Base-by-base conservation (phyloP, 2,329 filamentous ascomycete genomes). In the Diaporthe amygdali region DNA sequence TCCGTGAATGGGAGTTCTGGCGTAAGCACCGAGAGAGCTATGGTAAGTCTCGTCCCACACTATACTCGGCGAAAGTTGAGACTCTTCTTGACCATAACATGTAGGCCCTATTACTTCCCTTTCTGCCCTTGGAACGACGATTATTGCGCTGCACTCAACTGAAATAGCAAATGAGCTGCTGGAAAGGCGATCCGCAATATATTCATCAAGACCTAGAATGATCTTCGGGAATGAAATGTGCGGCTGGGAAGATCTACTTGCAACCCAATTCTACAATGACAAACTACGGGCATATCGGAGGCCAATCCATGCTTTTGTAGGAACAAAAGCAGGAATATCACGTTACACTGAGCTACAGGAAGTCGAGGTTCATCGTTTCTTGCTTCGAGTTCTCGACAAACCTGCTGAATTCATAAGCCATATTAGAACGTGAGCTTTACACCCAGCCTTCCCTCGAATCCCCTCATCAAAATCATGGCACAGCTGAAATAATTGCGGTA, bases 91-190 rank as follows among this genome's bases (percentile, higher is more conserved):
- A 49, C 4, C 10, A 14, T 49, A 17, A 27, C 14, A 14, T n/a
- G 34, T 3, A 68, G 66, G 69, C 12, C 69, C 69, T 8, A 68
- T 71, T 14, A 71, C 63, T 15, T 71, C 69, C 14, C 63, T 71
- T 15, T 68, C 49, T 5, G 69, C 37, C 25, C 44, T 68, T 10
- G 69, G 69, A 7, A 55, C 51, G 17, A 67, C 69, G 3, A 71
- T 71, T n/a, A 14, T 71, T 6, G 20, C 68, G 7, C 25, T 71
- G 17, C 46, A 54, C 22, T 30, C 41, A 12, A 20, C n/a, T 10
- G 44, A 71, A 15, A 12, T 46, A 12, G 61, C 69, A 27, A 22
- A 32, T n/a, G 69, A 68, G 44, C 63, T 71, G 14, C 20, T 71
- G n/a, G 69, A 68, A 8, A 71, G 25, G 17, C 41, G 59, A 37